Evolutionary conservation across 2,329 filamentous ascomycete species (phyloP).

Genomic region (Stenocarpella maydis): DNA sequence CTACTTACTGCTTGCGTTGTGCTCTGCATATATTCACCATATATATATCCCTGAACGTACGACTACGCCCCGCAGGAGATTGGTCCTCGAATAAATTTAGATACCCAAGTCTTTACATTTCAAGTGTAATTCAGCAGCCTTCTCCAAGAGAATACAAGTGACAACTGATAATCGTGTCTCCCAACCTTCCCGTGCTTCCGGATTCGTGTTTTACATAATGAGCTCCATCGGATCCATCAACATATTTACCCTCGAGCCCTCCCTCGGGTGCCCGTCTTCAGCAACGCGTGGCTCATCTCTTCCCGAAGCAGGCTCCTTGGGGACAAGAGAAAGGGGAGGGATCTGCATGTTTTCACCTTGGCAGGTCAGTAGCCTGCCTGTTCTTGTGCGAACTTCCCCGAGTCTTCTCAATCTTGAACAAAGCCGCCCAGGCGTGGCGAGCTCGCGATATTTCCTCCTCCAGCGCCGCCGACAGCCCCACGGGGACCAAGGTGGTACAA

Average conservation of each 20-base stretch:
- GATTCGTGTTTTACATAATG: no score
- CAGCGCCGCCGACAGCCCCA: background rate
- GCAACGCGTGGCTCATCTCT: background rate
- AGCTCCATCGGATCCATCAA: background rate
- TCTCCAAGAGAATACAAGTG: no score
- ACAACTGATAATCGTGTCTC: no score
- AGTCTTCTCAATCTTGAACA: no score
- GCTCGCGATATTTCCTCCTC: background rate
- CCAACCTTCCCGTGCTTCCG: no score
- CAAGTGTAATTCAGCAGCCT: no score
- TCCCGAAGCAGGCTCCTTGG: background rate
- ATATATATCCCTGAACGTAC: slow-evolving; percentile 2
- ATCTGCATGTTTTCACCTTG: background rate
- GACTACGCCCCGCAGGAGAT: background rate
- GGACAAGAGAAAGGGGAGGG: background rate
- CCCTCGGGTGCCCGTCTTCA: no score
- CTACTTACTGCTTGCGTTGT: slow-evolving; percentile 7
- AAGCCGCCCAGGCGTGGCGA: background rate
- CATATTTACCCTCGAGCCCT: no score
- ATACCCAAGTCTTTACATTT: background rate
- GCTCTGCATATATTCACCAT: background rate
- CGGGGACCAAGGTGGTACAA: background rate
- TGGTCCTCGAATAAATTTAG: background rate
- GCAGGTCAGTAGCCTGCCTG: background rate
- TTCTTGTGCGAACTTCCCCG: background rate